phyloP scores from a whole-genome alignment of 495 filamentous ascomycete species.

The Aspergillus haitiensis region DNA sequence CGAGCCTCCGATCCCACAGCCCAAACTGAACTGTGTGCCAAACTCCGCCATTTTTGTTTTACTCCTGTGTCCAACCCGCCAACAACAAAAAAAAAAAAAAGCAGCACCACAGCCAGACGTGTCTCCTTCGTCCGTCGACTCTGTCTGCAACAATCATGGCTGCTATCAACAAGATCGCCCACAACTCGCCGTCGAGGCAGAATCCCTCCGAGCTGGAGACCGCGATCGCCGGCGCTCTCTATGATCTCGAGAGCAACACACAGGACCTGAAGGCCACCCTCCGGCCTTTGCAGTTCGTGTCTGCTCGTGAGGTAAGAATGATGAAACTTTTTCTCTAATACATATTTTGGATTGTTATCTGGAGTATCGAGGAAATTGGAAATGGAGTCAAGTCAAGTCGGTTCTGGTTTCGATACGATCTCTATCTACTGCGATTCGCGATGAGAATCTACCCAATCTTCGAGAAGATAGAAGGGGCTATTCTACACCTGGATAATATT shows the following conservation, averaged over 20 bases:
- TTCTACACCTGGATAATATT: neutral
- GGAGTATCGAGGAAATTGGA: neutral
- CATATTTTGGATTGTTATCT: constrained; percentile 9
- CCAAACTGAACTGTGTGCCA: neutral
- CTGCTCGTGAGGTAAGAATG: constrained; percentile 93
- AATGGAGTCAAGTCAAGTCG: neutral
- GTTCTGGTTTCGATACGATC: neutral
- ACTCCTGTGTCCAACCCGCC: constrained; percentile 30
- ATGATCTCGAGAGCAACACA: constrained; percentile 97
- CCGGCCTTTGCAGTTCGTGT: constrained; percentile 94
- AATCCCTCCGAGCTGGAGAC: constrained; percentile 94
- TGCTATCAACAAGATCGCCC: constrained; percentile 95
- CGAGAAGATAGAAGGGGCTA: neutral
- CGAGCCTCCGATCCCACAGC: constrained; percentile 42
- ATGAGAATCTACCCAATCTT: too few species aligned
- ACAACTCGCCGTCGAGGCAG: constrained; percentile 89
- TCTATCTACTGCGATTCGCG: too few species aligned
- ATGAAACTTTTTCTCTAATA: constrained; percentile 17
- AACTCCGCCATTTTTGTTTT: constrained; percentile 20
- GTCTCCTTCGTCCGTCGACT: constrained; percentile 40
- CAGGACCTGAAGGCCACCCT: constrained; percentile 90
- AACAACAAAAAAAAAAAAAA: constrained; percentile 31
- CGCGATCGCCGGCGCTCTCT: constrained; percentile 90
- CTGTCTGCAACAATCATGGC: constrained; percentile 47
- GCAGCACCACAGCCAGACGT: constrained; percentile 42